phyloP scores from a whole-genome alignment of 2,329 filamentous ascomycete species.

The Kalmusia sp. region DNA sequence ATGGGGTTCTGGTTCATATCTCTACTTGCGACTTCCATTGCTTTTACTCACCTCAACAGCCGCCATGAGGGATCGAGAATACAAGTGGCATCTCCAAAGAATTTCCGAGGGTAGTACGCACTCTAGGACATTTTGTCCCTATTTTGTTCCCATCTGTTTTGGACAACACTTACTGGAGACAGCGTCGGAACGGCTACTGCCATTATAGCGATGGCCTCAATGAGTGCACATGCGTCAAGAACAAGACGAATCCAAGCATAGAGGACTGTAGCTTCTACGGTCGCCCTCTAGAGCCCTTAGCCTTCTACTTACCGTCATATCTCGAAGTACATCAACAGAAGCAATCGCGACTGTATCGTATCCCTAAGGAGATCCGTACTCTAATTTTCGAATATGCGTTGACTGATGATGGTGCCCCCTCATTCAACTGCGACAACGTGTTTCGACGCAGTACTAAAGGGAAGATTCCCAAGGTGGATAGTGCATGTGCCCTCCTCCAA shows the following conservation, averaged over 20 bases:
- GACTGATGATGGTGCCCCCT: background rate
- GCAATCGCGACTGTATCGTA: conserved; percentile 6
- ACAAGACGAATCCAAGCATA: background rate
- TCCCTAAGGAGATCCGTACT: conserved; percentile 3
- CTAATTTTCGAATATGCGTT: conserved; percentile 3
- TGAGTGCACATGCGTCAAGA: background rate
- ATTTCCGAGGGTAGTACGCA: conserved; percentile 1
- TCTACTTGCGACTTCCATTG: background rate
- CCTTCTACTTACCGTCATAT: conserved; percentile 6
- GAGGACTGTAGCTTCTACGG: conserved; percentile 7
- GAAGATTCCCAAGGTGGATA: background rate
- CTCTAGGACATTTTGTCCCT: background rate
- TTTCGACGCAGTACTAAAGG: conserved; percentile 4
- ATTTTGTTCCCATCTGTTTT: background rate
- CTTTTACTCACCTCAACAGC: background rate
- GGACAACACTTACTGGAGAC: background rate
- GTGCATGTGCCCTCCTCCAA: background rate
- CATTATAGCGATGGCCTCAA: conserved; percentile 1
- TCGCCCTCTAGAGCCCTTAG: conserved; percentile 7
- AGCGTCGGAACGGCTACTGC: background rate
- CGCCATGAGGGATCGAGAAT: conserved; percentile 1
- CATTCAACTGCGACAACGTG: background rate
- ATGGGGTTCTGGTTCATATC: too few species aligned
- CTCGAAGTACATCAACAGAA: conserved; percentile 3
- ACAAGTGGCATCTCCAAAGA: conserved; percentile 2